Evolutionary conservation across 371 early-diverging fungal genomes (phyloP), one percentile per base, ranked within the genome.

Genomic region (Blastocladiella emersonii): DNA sequence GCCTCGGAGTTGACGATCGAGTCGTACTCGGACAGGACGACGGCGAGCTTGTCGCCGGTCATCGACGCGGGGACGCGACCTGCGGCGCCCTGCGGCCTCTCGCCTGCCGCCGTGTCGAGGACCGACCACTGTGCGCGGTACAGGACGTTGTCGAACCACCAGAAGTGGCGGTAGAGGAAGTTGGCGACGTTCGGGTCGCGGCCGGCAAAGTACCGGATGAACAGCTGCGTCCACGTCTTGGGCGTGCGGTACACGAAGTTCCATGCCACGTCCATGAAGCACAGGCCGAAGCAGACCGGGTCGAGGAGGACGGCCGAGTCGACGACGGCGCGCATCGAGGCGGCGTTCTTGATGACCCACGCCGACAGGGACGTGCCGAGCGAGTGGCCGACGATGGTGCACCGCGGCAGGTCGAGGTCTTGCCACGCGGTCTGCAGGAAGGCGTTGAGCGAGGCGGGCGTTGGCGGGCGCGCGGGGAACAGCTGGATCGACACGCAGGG

Each of bases 221-320:
- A 59, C 36, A 41, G 27, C 37, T 59, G 41, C 35, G 43, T n/a
- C 36, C 35, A 59, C 30, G 41, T 59, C 27, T 27, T n/a, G 2
- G 59, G 59, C 30, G 37, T 59, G 37, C 27, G n/a, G 43, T 59
- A 59, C n/a, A 59, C 35, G 25, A 59, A 59, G 32, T 59, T 59
- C 30, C 37, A 37, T 8, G 59, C 59, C 25, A 59, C 59, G 32
- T 59, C 59, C 27, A 51, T 30, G 30, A 51, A 30, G 53, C 53
- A 51, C 53, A 51, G 53, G 21, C 53, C 53, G 19, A 51, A 51
- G 15, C 30, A 51, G 8, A 51, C 32, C 15, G 53, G 53, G 53
- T 51, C 53, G 8, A 51, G 8, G 30, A 51, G 30, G 8, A 51
- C 53, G 4, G 53, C 53, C 13, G 30, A 8, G 32, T 51, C 53